Evolutionary conservation across 306 rosid species (phyloP).

Genomic region (Benincasa hispida): DNA sequence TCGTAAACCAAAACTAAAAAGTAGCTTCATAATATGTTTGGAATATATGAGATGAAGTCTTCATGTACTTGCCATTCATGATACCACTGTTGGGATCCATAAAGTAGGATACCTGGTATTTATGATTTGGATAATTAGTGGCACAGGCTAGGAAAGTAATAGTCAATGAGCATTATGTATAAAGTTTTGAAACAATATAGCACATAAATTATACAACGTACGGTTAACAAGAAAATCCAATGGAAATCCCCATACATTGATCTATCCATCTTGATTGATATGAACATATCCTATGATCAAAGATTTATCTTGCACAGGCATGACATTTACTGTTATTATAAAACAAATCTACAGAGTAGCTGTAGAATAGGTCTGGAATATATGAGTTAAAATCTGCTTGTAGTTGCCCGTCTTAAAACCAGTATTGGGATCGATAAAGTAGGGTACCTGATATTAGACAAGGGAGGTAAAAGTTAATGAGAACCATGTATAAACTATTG

Average conservation of each 20-base stretch:
- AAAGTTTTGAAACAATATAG: background rate
- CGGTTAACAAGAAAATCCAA: background rate
- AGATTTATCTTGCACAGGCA: background rate
- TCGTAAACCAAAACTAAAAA: background rate
- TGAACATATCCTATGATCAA: background rate
- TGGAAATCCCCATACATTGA: background rate
- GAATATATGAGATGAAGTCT: conserved; percentile 55
- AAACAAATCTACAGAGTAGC: background rate
- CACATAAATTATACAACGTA: background rate
- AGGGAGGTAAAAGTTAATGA: background rate
- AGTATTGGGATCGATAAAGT: conserved; percentile 61
- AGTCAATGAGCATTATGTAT: background rate
- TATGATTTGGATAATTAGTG: background rate
- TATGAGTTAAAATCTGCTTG: conserved; percentile 49
- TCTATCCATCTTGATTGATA: background rate
- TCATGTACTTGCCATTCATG: conserved; percentile 48
- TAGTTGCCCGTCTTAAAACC: conserved; percentile 55
- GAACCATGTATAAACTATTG: background rate
- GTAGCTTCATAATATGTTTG: conserved; percentile 43
- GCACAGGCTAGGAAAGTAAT: background rate
- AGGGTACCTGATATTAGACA: conserved; percentile 49
- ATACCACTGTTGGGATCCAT: conserved; percentile 64
- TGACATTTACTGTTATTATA: background rate
- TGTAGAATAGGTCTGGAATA: conserved; percentile 58
- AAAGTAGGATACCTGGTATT: conserved; percentile 60